Evolutionary conservation across 129 eudicot genomes (phyloP), one percentile per base, ranked within the genome.

Genomic region (Lactuca saligna): DNA sequence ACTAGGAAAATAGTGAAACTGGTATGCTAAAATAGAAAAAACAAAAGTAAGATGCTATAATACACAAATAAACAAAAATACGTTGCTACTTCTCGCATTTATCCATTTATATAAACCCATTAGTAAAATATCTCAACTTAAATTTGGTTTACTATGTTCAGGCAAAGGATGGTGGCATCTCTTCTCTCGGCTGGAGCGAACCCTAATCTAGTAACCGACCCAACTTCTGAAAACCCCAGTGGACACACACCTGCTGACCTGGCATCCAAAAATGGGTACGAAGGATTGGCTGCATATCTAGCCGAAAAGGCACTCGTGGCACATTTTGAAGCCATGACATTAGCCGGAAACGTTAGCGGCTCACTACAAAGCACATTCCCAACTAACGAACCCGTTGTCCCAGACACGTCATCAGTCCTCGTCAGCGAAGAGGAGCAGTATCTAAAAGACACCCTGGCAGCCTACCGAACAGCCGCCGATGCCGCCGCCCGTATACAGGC

Each of bases 401-500:
- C 65, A 32, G 63, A 65, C 57, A 37, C 80, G 56, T 56, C 59
- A 7, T 64, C 57, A 32, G 60, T 76, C 68, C 69, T 5, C 16
- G 71, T 76, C 70, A 85, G 54, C 9, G 93, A 94, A 60, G 99
- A 94, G 20, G 99, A 94, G 68, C 69, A 82, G 42, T 71, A 63
- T 73, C 73, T 94, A 58, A 89, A 87, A 73, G 99, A 94, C 65
- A 85, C 92, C 66, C 80, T 94, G 66, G 79, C 99, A 31, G 99
- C 99, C 79, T 94, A 89, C 79, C 75, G 97, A 39, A 94, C 96
- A 0, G 99, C 99, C 31, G 99, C 99, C 63, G 99, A 90, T 82
- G 99, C 97, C 16, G 99, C 99, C 57, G 96, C 99, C 13, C 93
- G 99, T 31, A 94, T 94, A 66, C 99, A 94, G 77, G 80, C 95